Conservation (phyloP, 768 basidiomycete species). For the Inosperma sp. region DNA sequence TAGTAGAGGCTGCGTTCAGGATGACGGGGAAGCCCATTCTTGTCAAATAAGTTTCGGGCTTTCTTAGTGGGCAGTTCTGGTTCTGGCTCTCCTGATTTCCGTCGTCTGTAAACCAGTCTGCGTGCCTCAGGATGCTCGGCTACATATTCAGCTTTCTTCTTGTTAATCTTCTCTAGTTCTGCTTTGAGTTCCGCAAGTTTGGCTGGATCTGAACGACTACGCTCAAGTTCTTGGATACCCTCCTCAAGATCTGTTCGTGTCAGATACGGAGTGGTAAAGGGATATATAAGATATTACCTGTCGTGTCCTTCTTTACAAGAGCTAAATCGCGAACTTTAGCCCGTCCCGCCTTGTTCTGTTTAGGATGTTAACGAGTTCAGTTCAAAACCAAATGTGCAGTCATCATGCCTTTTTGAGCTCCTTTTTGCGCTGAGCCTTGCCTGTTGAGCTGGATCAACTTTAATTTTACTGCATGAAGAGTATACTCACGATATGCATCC, state of each 20-base stretch:
- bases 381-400: neutral
- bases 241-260: conserved; percentile 64
- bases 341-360: conserved; percentile 89
- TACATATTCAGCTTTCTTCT: conserved; percentile 89
- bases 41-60: conserved; percentile 71
- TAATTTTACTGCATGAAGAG: neutral
- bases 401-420: conserved; percentile 88
- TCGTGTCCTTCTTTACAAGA: conserved; percentile 92
- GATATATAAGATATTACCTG: conserved; percentile 61
- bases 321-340: conserved; percentile 80
- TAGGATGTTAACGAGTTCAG: conserved; percentile 16
- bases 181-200: conserved; percentile 66
- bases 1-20: conserved; percentile 94
- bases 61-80: conserved; percentile 39
- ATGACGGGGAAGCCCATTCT: conserved; percentile 80
- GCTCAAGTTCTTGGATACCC: conserved; percentile 68
- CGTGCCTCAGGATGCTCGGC: conserved; percentile 91
- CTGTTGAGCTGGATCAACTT: conserved; percentile 37
- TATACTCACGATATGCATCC: conserved; percentile 79
- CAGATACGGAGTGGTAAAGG: neutral
- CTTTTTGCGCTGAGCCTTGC: conserved; percentile 89
- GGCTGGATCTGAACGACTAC: conserved; percentile 47
- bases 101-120: conserved; percentile 69
- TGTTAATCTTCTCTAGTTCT: conserved; percentile 75
- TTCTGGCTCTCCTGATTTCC: conserved; percentile 44